Conservation (phyloP, 345 rosid genomes). For the Geranium rotundifolium region DNA sequence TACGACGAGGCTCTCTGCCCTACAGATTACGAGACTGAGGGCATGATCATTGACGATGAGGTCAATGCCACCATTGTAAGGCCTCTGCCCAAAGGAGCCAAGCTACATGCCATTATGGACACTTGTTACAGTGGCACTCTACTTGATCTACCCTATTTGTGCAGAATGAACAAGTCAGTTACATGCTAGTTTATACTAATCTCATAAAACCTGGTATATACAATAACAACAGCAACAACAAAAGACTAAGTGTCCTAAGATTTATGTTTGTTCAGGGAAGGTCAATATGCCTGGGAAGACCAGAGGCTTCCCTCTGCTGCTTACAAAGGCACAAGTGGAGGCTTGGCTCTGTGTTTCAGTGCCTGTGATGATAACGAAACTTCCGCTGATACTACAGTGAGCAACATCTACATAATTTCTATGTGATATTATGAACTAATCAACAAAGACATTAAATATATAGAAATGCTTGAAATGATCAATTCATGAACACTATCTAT, state of each 20-base stretch:
- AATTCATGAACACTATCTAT: no score
- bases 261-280: slow-evolving; percentile 32
- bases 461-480: neutral
- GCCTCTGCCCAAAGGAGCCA: slow-evolving; percentile 58
- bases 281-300: slow-evolving; percentile 53
- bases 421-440: neutral
- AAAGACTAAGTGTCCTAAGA: neutral
- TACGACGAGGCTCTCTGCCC: slow-evolving; percentile 60
- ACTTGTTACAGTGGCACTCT: slow-evolving; percentile 63
- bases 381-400: slow-evolving; percentile 43
- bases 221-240: neutral
- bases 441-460: neutral
- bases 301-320: slow-evolving; percentile 16
- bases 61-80: slow-evolving; percentile 48
- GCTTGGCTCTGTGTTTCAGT: slow-evolving; percentile 54
- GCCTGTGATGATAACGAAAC: slow-evolving; percentile 57
- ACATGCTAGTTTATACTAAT: neutral
- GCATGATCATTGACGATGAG: slow-evolving; percentile 64
- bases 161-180: slow-evolving; percentile 50
- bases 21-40: slow-evolving; percentile 62
- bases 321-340: slow-evolving; percentile 68
- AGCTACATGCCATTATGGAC: slow-evolving; percentile 64
- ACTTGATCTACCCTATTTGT: slow-evolving; percentile 52
- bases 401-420: slow-evolving; percentile 2
- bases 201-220: neutral